These are phyloP conservation scores for Albugo laibachii DNA, from an alignment of 352 stramenopile genomes.

Conservation along the genomic window DNA sequence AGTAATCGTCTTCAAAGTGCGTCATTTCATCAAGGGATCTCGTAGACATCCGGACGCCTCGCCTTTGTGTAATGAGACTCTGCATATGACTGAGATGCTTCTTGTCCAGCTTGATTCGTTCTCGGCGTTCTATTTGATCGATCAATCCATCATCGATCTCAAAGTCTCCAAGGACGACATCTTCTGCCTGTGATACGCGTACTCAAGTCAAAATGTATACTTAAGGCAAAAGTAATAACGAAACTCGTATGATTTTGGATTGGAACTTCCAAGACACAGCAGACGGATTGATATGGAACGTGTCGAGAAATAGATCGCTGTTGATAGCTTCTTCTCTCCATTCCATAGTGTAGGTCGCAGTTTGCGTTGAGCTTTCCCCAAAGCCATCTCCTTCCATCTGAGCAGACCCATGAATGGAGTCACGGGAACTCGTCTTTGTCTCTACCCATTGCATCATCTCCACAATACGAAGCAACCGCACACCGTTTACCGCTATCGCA, in stretches of 20 bases:
- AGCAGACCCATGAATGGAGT: no score
- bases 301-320: conserved; percentile 33
- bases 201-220: neutral
- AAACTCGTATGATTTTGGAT: conserved; percentile 9
- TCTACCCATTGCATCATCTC: conserved; percentile 76
- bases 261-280: conserved; percentile 29
- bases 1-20: conserved; percentile 22
- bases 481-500: conserved; percentile 37
- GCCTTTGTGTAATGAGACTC: conserved; percentile 27
- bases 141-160: conserved; percentile 26
- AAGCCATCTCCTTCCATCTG: no score
- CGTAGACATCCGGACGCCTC: conserved; percentile 13
- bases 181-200: conserved; percentile 2
- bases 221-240: no score
- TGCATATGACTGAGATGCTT: conserved; percentile 26
- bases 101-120: conserved; percentile 23
- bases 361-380: conserved; percentile 14
- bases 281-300: conserved; percentile 38
- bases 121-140: conserved; percentile 42
- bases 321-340: conserved; percentile 32
- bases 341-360: conserved; percentile 2
- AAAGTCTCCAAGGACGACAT: conserved; percentile 43
- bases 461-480: conserved; percentile 34
- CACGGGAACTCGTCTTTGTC: conserved; percentile 5
- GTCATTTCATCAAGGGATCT: conserved; percentile 30